Evolutionary conservation across 805 yeast genomes (phyloP), one percentile per base, ranked within the genome.

Genomic region (Teunomyces atbi): DNA sequence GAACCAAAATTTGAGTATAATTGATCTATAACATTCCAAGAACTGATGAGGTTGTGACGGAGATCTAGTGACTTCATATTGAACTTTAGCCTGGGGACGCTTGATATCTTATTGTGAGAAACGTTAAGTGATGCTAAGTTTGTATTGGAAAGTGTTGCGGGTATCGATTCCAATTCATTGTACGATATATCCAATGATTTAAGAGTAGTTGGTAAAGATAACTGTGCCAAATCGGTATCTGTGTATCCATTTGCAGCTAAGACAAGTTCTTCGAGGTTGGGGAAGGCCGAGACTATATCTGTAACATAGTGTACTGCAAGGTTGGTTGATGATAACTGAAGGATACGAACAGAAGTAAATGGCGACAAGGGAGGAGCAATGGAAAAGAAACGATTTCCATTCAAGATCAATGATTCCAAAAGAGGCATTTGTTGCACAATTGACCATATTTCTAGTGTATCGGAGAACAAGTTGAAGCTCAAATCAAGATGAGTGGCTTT

Each of bases 391-490:
- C 74, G 56, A 53, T 81, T 82, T 0, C 87, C 87, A 46, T 80
- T 82, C 37, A 86, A 53, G 35, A 76, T 71, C 27, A 88, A 52
- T 1, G 60, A 57, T 18, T 55, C 48, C 5, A 89, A 50, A 0
- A 49, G 47, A 0, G 74, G 69, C 27, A 83, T 50, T 2, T 54
- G 46, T 3, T 53, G 45, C 0, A 76, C 48, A 11, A 84, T 60
- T 1, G 56, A 50, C 43, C 71, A 55, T 0, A 85, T 57, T 1
- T 61, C 65, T 0, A 57, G 45, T 48, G 82, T 57, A 44, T 71
- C 64, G 16, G 58, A 57, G 34, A 88, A 61, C 41, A 86, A 61
- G 58, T 88, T 85, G 58, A 65, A 78, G 10, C 89, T 75, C 41
- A 89, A 52, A 61, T 86, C 88, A 33, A 89, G 65, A 48, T 55